phyloP scores from a whole-genome alignment of 164 flowering plant genomes.

The Hamamelis virginiana region DNA sequence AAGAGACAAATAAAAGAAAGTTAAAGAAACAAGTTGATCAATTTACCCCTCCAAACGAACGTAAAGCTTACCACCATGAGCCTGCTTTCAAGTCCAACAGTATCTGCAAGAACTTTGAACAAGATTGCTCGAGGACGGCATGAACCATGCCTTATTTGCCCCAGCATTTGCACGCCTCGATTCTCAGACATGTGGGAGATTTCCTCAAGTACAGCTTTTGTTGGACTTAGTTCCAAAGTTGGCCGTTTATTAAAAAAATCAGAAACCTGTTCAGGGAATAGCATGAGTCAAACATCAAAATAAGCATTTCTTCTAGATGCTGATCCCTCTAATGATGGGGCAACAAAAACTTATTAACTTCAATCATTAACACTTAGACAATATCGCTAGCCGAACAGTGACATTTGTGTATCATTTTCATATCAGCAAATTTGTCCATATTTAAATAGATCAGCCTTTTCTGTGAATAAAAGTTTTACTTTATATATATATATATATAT shows the following conservation, averaged over 20 bases:
- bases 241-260: conserved; percentile 83
- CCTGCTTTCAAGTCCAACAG: conserved; percentile 89
- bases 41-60: not conserved
- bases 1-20: not conserved
- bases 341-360: not conserved
- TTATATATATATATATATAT: no score
- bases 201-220: conserved; percentile 73
- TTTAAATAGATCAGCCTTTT: no score
- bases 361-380: not conserved
- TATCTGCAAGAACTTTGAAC: conserved; percentile 96
- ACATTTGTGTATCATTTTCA: not conserved
- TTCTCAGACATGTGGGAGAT: conserved; percentile 46
- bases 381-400: not conserved
- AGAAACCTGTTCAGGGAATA: conserved; percentile 57
- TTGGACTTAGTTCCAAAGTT: conserved; percentile 67
- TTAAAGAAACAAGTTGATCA: not conserved
- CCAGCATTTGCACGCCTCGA: conserved; percentile 75
- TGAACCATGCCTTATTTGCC: conserved; percentile 87
- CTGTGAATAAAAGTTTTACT: no score
- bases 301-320: not conserved
- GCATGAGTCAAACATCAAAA: not conserved
- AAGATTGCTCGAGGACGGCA: conserved; percentile 93
- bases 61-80: conserved; percentile 75
- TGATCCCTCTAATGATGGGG: not conserved
- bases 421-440: no score